A percentile compares a stretch with the other conserved stretches of the same genome.
Evolutionary conservation across 805 yeast genomes (phyloP).

Genomic region (Candida quercuum): DNA sequence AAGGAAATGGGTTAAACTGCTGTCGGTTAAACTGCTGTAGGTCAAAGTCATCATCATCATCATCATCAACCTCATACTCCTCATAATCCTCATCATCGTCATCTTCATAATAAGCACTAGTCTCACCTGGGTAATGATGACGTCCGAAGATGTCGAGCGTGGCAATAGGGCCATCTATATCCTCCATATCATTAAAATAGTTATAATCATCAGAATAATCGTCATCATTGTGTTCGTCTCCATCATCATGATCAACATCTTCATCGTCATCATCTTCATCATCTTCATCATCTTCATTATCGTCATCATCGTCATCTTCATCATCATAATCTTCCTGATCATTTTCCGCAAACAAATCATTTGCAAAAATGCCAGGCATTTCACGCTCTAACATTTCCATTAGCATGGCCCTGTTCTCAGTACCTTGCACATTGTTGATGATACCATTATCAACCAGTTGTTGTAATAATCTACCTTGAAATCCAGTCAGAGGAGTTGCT

Average conservation of each 20-base stretch:
- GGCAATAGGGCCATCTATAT: no score
- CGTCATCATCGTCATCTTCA: constrained; percentile 9
- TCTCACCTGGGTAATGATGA: no score
- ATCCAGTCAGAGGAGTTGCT: background rate
- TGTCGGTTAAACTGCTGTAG: no score
- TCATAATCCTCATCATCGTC: constrained; percentile 1
- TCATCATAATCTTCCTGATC: constrained; percentile 1
- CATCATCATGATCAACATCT: constrained; percentile 5
- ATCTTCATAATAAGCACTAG: no score
- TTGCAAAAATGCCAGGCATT: background rate
- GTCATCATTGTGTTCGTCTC: background rate
- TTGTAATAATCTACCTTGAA: background rate
- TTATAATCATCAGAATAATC: constrained; percentile 1
- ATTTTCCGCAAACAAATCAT: background rate
- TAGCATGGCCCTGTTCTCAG: background rate
- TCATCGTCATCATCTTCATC: constrained; percentile 11
- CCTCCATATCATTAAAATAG: background rate
- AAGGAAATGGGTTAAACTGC: no score
- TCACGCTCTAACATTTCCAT: constrained; percentile 11
- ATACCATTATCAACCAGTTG: constrained; percentile 1
- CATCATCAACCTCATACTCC: constrained; percentile 2
- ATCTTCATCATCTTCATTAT: constrained; percentile 20
- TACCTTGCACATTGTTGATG: background rate
- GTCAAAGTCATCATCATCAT: background rate
- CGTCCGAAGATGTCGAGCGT: no score